A percentile compares a stretch with the other conserved stretches of the same genome.
These are phyloP conservation scores for Papilionanthe hybrid DNA, from an alignment of 116 monocot species.

Conservation along the genomic window DNA sequence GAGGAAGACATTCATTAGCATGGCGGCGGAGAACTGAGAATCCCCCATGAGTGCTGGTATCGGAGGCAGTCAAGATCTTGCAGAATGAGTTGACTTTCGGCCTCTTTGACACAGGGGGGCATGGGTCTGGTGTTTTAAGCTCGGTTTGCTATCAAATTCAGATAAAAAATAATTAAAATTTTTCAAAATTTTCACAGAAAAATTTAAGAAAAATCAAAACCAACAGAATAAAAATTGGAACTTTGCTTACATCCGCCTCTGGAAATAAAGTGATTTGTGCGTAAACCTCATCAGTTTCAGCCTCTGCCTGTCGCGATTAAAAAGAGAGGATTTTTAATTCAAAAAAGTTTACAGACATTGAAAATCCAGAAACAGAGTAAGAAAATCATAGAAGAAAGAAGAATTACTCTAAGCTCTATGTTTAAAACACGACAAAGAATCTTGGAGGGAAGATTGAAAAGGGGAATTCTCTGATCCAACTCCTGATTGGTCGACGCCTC, in stretches of 20 bases:
- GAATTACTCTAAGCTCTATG: constrained; percentile 36
- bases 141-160: constrained; percentile 20
- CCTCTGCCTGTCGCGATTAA: constrained; percentile 45
- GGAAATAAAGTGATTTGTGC: constrained; percentile 71
- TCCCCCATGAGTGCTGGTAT: constrained; percentile 27
- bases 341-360: neutral
- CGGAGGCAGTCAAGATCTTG: constrained; percentile 23
- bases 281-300: constrained; percentile 78
- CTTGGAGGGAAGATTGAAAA: constrained; percentile 38
- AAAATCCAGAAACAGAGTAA: neutral
- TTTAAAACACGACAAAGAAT: constrained; percentile 47
- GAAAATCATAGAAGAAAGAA: neutral
- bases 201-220: neutral
- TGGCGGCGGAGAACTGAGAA: constrained; percentile 28
- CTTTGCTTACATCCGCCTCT: constrained; percentile 53
- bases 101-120: constrained; percentile 2
- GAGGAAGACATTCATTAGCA: constrained; percentile 27
- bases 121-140: constrained; percentile 6
- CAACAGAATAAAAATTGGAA: neutral
- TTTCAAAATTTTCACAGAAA: neutral
- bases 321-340: neutral
- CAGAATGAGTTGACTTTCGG: constrained; percentile 17
- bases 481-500: constrained; percentile 50
- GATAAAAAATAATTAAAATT: neutral
- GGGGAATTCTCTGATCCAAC: constrained; percentile 35